Evolutionary conservation across 495 filamentous ascomycete genomes (phyloP), one percentile per base, ranked within the genome.

Genomic region (Chlorociboria aeruginascens): DNA sequence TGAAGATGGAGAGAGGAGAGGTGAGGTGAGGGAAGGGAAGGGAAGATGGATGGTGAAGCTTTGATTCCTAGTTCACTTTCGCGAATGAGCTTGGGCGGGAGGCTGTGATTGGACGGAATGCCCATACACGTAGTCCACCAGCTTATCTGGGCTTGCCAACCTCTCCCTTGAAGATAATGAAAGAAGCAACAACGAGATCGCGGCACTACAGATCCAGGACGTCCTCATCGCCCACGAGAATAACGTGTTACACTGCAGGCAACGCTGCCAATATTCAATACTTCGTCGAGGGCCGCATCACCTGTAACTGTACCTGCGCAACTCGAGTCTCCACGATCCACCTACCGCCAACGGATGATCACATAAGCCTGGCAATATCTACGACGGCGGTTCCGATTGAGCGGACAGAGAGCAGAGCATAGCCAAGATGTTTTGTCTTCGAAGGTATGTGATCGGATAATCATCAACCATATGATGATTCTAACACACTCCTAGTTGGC

Each of bases 391-490:
- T 25, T 38, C 28, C 10, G 16, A 47, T 32, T 6, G 16, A 47
- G 32, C 32, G 34, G 6, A 40, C 20, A 25, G 20, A 25, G 4
- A 25, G 20, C 20, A 25, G 20, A 25, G 20, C 20, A 25, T 25
- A 25, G 20, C 4, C 58, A 61, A 43, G 49, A 89, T 92, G 86
- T 92, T 89, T 59, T 92, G 86, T 68, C 74, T 92, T 31, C 71
- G 85, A 59, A 89, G 84, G 84, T 86, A 66, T 57, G 73, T 43
- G 1, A 36, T 49, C 14, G 40, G 6, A 11, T 6, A 2, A 36
- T 36, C 33, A 1, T 2, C 33, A 36, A 36, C 33, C 33, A 11
- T 10, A 28, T 13, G 29, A 40, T 44, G 1, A 17, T 38, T 8
- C 49, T 49, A 35, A 46, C 11, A 25, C 16, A 12, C 34, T 30